Conservation (phyloP, 805 yeast genomes). For the Metschnikowia colocasiae region DNA sequence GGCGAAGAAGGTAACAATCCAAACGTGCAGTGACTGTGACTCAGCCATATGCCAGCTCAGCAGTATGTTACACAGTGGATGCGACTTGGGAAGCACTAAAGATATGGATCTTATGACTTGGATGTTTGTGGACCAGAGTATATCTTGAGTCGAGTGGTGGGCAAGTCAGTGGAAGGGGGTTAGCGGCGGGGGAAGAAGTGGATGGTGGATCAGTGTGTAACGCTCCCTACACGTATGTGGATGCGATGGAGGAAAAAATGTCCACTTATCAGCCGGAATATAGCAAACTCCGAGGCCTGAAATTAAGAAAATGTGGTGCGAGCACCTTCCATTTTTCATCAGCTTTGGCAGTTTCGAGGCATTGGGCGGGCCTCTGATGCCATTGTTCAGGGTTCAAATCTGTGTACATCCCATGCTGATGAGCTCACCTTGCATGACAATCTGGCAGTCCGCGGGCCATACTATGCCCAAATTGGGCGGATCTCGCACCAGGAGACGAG, state of each 20-base stretch:
- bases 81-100: background rate
- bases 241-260: slow-evolving; percentile 3
- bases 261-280: background rate
- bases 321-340: background rate
- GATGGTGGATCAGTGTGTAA: background rate
- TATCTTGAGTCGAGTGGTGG: background rate
- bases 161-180: background rate
- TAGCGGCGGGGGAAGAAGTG: background rate
- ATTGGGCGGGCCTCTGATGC: background rate
- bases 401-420: background rate
- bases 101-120: background rate
- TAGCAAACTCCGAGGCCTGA: background rate
- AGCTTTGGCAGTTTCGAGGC: background rate
- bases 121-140: background rate
- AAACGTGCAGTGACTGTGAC: background rate
- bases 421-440: slow-evolving; percentile 3
- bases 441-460: slow-evolving; percentile 2
- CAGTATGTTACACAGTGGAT: background rate
- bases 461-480: slow-evolving; percentile 1
- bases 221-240: background rate
- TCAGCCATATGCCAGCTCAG: background rate
- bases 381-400: background rate
- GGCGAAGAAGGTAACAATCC: background rate
- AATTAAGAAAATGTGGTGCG: background rate
- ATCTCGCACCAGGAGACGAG: background rate